These are phyloP conservation scores for Neurospora sp. DNA, from an alignment of 495 filamentous ascomycete genomes.

Conservation along the genomic window DNA sequence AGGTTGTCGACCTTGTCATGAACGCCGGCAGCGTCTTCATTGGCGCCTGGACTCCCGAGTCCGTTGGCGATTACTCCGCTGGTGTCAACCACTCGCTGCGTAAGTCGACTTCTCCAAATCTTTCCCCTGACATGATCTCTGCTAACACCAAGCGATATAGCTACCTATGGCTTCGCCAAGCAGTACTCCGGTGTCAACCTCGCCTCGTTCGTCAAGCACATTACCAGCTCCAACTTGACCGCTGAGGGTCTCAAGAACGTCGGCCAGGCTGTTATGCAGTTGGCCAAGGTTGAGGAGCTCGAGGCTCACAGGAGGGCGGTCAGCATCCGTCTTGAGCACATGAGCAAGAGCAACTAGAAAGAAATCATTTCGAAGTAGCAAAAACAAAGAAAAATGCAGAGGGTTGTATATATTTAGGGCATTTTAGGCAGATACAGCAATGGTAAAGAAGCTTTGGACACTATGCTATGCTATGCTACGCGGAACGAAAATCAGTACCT, in stretches of 20 bases:
- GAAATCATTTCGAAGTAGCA: neutral
- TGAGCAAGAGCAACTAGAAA: constrained; percentile 27
- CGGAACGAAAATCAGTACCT: neutral
- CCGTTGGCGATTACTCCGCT: constrained; percentile 93
- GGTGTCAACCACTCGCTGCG: constrained; percentile 95
- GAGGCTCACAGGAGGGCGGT: constrained; percentile 92
- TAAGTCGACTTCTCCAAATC: constrained; percentile 40
- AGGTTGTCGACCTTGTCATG: constrained; percentile 65
- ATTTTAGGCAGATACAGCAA: neutral
- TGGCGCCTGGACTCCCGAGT: constrained; percentile 92
- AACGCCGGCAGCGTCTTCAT: constrained; percentile 96
- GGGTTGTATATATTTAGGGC: neutral
- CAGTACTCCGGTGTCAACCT: constrained; percentile 98
- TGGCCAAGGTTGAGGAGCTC: constrained; percentile 87
- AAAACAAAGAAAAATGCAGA: neutral
- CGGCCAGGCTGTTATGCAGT: constrained; percentile 79
- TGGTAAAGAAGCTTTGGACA: neutral
- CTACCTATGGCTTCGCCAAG: constrained; percentile 94
- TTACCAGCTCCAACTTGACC: constrained; percentile 84
- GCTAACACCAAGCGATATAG: constrained; percentile 34
- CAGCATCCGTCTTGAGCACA: constrained; percentile 66
- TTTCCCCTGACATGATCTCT: constrained; percentile 8
- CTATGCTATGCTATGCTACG: neutral
- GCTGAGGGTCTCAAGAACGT: constrained; percentile 75
- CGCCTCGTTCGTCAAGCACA: constrained; percentile 89